These are phyloP conservation scores for Fallopia convolvulus DNA, from an alignment of 148 eudicot species.

Conservation along the genomic window DNA sequence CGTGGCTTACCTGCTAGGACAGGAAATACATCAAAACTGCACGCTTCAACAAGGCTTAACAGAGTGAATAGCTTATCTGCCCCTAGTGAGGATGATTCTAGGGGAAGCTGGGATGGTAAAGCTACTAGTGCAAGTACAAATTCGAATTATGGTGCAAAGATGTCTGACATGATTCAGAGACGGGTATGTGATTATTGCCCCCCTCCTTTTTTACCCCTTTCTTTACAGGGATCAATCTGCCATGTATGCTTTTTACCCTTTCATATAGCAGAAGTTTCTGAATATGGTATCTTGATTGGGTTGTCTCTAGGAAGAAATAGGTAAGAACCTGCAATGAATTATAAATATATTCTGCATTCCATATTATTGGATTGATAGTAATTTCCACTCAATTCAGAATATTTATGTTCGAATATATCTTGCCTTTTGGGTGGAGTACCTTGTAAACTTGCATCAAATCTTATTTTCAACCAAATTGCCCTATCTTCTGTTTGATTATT, in stretches of 20 bases:
- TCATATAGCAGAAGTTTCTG: not conserved
- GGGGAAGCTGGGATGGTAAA: constrained; percentile 56
- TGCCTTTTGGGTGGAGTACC: not conserved
- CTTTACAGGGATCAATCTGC: not conserved
- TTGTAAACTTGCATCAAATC: not conserved
- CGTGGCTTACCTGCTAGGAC: constrained; percentile 41
- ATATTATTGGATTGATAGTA: not conserved
- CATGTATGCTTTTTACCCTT: not conserved
- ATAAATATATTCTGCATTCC: not conserved
- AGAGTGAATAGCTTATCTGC: constrained; percentile 34
- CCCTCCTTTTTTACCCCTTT: too few species aligned
- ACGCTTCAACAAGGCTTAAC: constrained; percentile 41
- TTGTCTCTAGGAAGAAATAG: not conserved
- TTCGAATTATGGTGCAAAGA: constrained; percentile 45
- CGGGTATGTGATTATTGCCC: constrained; percentile 26
- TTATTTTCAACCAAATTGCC: not conserved
- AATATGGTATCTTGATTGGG: not conserved
- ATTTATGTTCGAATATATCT: not conserved
- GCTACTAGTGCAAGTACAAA: constrained; percentile 29
- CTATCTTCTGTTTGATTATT: not conserved
- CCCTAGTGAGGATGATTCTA: constrained; percentile 40
- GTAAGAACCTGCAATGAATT: not conserved
- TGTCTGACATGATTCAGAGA: constrained; percentile 74
- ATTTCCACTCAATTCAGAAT: not conserved
- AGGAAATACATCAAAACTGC: constrained; percentile 45